phyloP scores from a whole-genome alignment of 306 rosid species.

The Castanopsis chinensis region DNA sequence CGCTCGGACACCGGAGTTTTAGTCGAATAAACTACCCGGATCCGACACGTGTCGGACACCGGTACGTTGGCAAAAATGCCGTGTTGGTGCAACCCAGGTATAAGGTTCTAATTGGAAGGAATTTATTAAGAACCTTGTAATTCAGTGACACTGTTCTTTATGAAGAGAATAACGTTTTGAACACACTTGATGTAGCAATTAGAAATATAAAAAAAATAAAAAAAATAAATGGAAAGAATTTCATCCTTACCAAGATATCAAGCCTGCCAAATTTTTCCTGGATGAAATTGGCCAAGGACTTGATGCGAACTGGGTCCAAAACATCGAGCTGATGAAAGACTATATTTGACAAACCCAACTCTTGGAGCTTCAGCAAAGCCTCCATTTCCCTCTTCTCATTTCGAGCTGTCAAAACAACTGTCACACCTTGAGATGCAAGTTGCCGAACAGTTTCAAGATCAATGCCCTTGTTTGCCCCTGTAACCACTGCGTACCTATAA shows the following conservation, averaged over 20 bases:
- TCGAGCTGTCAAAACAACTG: slow-evolving; percentile 50
- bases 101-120: too few species aligned
- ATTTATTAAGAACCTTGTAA: too few species aligned
- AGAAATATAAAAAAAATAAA: too few species aligned
- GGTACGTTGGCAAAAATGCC: too few species aligned
- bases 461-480: slow-evolving; percentile 56
- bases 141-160: too few species aligned
- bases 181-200: too few species aligned
- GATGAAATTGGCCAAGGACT: slow-evolving; percentile 38
- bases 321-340: slow-evolving; percentile 55
- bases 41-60: too few species aligned
- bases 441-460: slow-evolving; percentile 47
- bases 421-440: slow-evolving; percentile 34
- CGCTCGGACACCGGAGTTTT: too few species aligned
- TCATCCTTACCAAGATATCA: slow-evolving; percentile 45
- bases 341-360: slow-evolving; percentile 37
- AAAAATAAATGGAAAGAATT: too few species aligned
- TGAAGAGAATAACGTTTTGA: too few species aligned
- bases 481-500: slow-evolving; percentile 45
- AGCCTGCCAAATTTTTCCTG: slow-evolving; percentile 38
- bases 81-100: too few species aligned
- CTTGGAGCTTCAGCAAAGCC: slow-evolving; percentile 36
- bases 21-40: too few species aligned
- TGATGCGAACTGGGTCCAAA: slow-evolving; percentile 29
- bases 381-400: slow-evolving; percentile 39